Evolutionary conservation across 257 asterid species (phyloP), one percentile per base, ranked within the genome.

Genomic region (Plantago elongata): DNA sequence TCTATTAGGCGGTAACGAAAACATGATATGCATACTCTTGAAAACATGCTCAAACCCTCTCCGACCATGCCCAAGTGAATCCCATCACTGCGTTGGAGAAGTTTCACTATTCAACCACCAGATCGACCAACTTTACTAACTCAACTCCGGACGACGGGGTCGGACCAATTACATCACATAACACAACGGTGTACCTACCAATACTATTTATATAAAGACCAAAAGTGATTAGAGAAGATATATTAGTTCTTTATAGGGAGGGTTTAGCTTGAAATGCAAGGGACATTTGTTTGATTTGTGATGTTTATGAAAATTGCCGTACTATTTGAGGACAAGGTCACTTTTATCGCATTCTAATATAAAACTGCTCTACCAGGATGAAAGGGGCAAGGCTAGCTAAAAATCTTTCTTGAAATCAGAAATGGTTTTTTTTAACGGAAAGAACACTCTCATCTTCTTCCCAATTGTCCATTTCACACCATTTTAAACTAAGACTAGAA

Each of bases 391-490:
- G 3, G 10, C 22, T 40, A 58, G 10, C 22, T 40, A 58, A 69
- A 55, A 65, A 16, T 69, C 66, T 64, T 74, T 69, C 69, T 64
- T 51, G 67, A 66, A 45, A 51, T 9, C 46, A 15, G 22, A 13
- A 15, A 52, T 78, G 27, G 27, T 22, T 63, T 55, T 63, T 55
- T 66, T 45, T 50, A 56, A 49, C 45, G 16, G 11, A 56, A 40
- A 44, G 67, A 75, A 62, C 75, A 57, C 18, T 63, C 48, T 40
- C 58, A 49, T 69, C 72, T 45, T 73, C 76, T 54, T 69, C 64
- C 61, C 54, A 9, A 55, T 66, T 74, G 77, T 74, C 80, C 49
- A 73, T 77, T 71, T 67, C 73, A 66, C 78, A 62, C 75, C 56
- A 63, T 69, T 56, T 40, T 51, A 2, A 11, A 11, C 3, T 12